Conservation (phyloP, 192 early-diverging fungal genomes). For the Coemansia sp. region DNA sequence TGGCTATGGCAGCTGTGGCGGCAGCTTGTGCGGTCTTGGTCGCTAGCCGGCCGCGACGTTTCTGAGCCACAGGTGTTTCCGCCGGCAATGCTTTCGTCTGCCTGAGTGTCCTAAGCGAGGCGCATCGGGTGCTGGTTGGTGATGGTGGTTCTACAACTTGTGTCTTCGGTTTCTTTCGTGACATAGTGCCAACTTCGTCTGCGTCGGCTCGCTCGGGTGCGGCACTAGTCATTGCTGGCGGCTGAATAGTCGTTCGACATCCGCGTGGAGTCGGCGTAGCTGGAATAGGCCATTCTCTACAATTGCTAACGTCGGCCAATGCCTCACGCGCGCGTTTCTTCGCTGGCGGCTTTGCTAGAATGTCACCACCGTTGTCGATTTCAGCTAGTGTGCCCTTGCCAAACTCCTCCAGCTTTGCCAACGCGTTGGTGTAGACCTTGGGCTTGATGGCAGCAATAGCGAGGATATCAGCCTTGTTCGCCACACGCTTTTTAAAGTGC, state of each 20-base stretch:
- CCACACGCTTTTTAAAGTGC: slow-evolving; percentile 42
- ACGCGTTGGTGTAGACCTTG: slow-evolving; percentile 20
- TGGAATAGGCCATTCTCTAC: not conserved
- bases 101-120: not conserved
- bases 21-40: not conserved
- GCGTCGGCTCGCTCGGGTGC: not conserved
- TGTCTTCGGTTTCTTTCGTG: not conserved
- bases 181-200: not conserved
- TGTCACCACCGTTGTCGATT: slow-evolving; percentile 9
- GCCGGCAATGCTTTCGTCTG: not conserved
- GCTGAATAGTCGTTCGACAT: not conserved
- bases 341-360: slow-evolving; percentile 15
- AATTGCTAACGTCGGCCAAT: not conserved
- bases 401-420: slow-evolving; percentile 32
- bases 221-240: not conserved
- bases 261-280: not conserved
- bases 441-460: slow-evolving; percentile 18
- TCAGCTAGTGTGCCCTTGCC: slow-evolving; percentile 21
- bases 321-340: slow-evolving; percentile 19
- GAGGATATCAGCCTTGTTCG: slow-evolving; percentile 23
- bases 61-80: not conserved
- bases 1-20: not conserved
- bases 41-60: not conserved
- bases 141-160: not conserved
- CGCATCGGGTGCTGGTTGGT: not conserved